Evolutionary conservation across 768 basidiomycete species (phyloP), one percentile per base, ranked within the genome.

Genomic region (Pholiota microspora): DNA sequence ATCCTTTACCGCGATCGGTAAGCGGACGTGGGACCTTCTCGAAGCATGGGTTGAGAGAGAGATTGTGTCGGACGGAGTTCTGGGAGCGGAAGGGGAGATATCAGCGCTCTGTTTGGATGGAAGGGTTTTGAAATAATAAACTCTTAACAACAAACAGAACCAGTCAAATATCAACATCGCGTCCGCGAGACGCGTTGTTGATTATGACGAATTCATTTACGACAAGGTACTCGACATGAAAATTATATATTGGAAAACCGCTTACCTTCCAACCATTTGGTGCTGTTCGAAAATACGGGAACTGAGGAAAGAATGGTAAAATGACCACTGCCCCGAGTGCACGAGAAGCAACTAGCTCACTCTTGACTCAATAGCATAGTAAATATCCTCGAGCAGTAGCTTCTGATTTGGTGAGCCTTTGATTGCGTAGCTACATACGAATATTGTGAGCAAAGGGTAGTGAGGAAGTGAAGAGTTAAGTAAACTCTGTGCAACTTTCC

Each of bases 181-280:
- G 80, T 70, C 76, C 81, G 76, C 78, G 78, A 64, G 61, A 64
- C 71, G 71, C 70, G 69, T 63, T 54, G 24, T 56, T 50, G 51
- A 42, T 53, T 36, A 45, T 40, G 38, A 51, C 49, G 44, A 54
- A 47, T 56, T 57, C 35, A 49, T 49, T 53, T 45, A 51, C 32
- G 24, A 16, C 32, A 16, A 38, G 25, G 53, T 61, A 64, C 53
- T 58, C 54, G 55, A 60, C 59, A 45, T 40, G 49, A 58, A 60
- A 59, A 50, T 36, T 51, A 42, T 57, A 56, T 34, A 45, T 59
- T 54, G 40, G 38, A 52, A 44, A 23, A 54, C 55, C 28, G 45
- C 85, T 80, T 64, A 91, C 91, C 78, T 94, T 94, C 92, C 92
- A 94, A n/a, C 92, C 92, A 57, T 85, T 85, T 32, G 91, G 90